phyloP scores from a whole-genome alignment of 345 rosid genomes.

The Eucalyptus shirleyi region DNA sequence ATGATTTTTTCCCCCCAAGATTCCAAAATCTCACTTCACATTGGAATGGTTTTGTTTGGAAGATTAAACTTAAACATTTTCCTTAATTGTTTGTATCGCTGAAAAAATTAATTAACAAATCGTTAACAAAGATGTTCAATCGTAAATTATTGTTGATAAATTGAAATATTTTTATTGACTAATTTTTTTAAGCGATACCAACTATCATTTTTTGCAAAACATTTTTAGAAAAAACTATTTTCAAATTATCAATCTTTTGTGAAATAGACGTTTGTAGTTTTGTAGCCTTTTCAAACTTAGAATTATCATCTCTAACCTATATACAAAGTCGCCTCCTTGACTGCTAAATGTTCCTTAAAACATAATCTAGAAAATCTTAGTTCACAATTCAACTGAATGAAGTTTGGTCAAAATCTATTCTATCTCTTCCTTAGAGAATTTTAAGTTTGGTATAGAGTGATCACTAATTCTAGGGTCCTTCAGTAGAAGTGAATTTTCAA shows the following conservation, averaged over 20 bases:
- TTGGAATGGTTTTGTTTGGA: neutral
- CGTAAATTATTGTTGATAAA: neutral
- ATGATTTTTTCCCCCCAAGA: neutral
- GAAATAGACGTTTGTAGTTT: neutral
- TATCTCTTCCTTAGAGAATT: neutral
- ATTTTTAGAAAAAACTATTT: neutral
- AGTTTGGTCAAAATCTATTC: neutral
- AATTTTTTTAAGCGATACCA: neutral
- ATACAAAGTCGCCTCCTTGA: neutral
- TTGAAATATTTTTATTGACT: neutral
- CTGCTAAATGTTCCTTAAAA: neutral
- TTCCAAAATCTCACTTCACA: neutral
- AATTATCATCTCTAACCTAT: neutral
- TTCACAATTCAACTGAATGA: neutral
- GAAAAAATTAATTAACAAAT: neutral
- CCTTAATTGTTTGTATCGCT: neutral
- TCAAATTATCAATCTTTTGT: neutral
- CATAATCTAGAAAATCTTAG: neutral
- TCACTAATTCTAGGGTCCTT: neutral
- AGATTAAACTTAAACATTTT: neutral
- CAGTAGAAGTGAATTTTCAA: neutral
- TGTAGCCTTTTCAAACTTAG: neutral
- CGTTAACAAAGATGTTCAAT: neutral
- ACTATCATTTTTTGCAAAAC: neutral
- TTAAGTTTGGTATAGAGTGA: neutral